A percentile compares a stretch with the other conserved stretches of the same genome.
Evolutionary conservation across 2,329 filamentous ascomycete species (phyloP).

Genomic region (Metarhizium rileyi): DNA sequence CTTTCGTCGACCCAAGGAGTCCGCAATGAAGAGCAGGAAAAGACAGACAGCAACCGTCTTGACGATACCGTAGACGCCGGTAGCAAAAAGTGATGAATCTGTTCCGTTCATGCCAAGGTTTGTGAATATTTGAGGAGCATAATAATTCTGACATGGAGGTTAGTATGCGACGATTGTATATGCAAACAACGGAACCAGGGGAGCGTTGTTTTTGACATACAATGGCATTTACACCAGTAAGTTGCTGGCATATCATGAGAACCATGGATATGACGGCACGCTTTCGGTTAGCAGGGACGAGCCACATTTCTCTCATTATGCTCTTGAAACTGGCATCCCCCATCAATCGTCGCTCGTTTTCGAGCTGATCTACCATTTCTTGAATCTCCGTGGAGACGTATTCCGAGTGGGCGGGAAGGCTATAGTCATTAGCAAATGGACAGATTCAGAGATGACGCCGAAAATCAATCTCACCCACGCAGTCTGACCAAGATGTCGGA

Average conservation of each 20-base stretch:
- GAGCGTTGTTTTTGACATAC: constrained; percentile 20
- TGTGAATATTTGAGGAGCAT: constrained; percentile 59
- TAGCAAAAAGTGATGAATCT: constrained; percentile 56
- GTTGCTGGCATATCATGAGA: constrained; percentile 60
- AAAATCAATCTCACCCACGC: constrained; percentile 18
- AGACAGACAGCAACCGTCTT: constrained; percentile 54
- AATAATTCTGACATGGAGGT: constrained; percentile 46
- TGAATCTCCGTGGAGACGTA: constrained; percentile 50
- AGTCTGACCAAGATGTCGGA: constrained; percentile 44
- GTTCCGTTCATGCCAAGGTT: constrained; percentile 51
- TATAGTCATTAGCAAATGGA: constrained; percentile 7
- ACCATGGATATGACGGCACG: constrained; percentile 52
- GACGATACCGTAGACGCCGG: constrained; percentile 63
- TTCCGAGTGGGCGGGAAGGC: constrained; percentile 41
- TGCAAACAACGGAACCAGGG: constrained; percentile 19
- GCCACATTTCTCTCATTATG: constrained; percentile 54
- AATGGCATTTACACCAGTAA: constrained; percentile 51
- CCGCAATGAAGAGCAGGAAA: constrained; percentile 59
- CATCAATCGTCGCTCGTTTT: constrained; percentile 48
- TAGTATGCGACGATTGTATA: background rate
- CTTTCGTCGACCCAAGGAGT: constrained; percentile 55
- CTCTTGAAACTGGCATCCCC: constrained; percentile 44
- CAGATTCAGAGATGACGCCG: background rate
- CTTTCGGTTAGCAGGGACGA: constrained; percentile 50
- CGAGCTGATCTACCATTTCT: constrained; percentile 52